Percentiles rank a stretch among this genome's conserved stretches.
phyloP scores from a whole-genome alignment of 116 monocot genomes.

The Posidonia oceanica region DNA sequence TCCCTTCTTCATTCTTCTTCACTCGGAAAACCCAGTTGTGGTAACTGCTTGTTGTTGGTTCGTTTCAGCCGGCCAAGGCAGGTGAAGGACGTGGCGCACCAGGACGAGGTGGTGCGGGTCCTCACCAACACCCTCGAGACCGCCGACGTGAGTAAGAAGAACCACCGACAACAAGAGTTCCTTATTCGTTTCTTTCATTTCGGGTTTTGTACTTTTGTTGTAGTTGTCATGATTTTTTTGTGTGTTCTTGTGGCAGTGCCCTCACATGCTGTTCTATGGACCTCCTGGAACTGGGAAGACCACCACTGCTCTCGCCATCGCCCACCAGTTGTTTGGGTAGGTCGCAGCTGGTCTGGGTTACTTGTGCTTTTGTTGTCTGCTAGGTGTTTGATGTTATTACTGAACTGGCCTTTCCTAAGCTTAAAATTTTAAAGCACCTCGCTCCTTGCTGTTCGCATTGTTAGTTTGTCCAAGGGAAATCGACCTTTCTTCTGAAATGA shows the following conservation, averaged over 20 bases:
- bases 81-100: constrained; percentile 95
- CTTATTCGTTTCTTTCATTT: too few relatives aligned
- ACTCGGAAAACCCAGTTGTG: background rate
- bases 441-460: too few relatives aligned
- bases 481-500: too few relatives aligned
- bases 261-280: constrained; percentile 97
- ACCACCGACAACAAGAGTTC: background rate
- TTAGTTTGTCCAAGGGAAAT: too few relatives aligned
- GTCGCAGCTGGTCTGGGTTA: background rate
- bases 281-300: constrained; percentile 99
- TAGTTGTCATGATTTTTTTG: background rate
- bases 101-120: constrained; percentile 95
- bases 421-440: too few relatives aligned
- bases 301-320: constrained; percentile 87
- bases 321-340: constrained; percentile 85
- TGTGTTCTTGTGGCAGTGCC: constrained; percentile 35
- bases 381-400: background rate
- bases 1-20: background rate
- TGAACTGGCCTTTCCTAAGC: background rate
- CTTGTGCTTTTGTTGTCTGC: background rate
- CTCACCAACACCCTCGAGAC: constrained; percentile 95
- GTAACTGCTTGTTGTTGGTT: constrained; percentile 3
- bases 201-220: background rate
- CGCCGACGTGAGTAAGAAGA: constrained; percentile 37
- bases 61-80: constrained; percentile 78